Evolutionary conservation across 1,284 basidiomycete genomes (phyloP), one percentile per base, ranked within the genome.

Genomic region (Paramarasmius palmivorus): DNA sequence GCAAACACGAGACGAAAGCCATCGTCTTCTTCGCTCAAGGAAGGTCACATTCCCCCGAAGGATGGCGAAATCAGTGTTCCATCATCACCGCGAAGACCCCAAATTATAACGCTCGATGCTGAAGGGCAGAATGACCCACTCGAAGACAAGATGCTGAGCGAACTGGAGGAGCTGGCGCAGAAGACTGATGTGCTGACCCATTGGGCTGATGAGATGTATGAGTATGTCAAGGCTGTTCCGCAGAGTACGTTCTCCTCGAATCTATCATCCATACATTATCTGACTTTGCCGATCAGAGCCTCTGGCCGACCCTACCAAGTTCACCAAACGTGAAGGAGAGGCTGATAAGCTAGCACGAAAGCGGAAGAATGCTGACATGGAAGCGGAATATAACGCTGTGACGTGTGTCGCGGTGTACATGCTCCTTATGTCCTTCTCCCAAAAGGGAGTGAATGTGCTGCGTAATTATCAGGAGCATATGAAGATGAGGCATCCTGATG

Each of bases 101-200:
- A 77, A 40, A 73, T 84, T 22, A 72, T 84, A 38, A 64, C 73
- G 2, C 63, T 78, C 37, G 73, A 75, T 59, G 68, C 71, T 45
- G 70, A 75, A 59, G 65, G 54, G 8, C 71, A 74, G 53, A 68
- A 80, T n/a, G 90, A 95, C 62, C 87, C 91, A 0, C 75, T 88
- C 49, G 95, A 98, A 61, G 90, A 93, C 55, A 83, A 84, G 54
- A 71, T 98, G 7, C 73, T 98, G 9, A 82, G 76, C 2, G 69
- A 72, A 19, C 75, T 98, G 37, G 95, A 98, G 66, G 92, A 96
- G 59, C 72, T 95, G 0, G 95, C 94, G 9, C 93, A 97, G 76
- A 98, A 98, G 79, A 95, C 95, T 22, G 90, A 92, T 58, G 93
- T 96, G 35, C 74, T 98, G 52, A 90, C 90, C 50, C 89, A 92